These are phyloP conservation scores for Malassezia restricta DNA, from an alignment of 1,284 basidiomycete genomes.

Conservation along the genomic window DNA sequence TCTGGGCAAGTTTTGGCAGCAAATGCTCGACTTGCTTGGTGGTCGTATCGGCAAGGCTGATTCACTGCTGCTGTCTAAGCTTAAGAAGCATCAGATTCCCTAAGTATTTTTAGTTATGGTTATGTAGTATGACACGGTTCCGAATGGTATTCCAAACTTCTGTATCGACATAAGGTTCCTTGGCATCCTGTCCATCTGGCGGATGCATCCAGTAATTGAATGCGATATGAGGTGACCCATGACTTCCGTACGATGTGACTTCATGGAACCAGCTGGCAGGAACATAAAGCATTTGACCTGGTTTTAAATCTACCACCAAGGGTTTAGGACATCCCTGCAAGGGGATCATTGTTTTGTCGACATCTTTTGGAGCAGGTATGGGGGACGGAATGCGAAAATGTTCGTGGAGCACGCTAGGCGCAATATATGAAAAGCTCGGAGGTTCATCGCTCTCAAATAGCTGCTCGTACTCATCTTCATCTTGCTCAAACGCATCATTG, in stretches of 20 bases:
- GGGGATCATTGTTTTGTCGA: neutral
- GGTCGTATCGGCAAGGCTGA: conserved; percentile 10
- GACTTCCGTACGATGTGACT: conserved; percentile 28
- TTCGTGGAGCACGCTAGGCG: conserved; percentile 26
- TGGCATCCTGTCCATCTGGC: conserved; percentile 24
- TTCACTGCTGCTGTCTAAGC: conserved; percentile 4
- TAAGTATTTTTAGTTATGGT: neutral
- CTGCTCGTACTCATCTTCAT: conserved; percentile 24
- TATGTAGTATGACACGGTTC: neutral
- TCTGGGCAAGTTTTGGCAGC: neutral
- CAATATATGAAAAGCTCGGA: conserved; percentile 35
- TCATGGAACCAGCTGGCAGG: conserved; percentile 45
- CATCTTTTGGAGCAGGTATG: conserved; percentile 8
- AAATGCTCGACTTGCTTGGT: conserved; percentile 10
- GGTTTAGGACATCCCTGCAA: conserved; percentile 31
- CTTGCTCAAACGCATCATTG: conserved; percentile 1
- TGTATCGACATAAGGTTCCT: conserved; percentile 24
- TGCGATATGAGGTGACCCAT: conserved; percentile 35
- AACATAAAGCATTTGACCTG: conserved; percentile 44
- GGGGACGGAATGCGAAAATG: conserved; percentile 22
- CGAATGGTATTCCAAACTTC: conserved; percentile 33
- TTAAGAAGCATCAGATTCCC: neutral
- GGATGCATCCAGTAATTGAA: conserved; percentile 46
- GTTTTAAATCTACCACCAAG: conserved; percentile 29
- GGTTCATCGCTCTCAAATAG: conserved; percentile 25